phyloP scores from a whole-genome alignment of 169 alveolate genomes.

The Plasmodium chabaudi region DNA sequence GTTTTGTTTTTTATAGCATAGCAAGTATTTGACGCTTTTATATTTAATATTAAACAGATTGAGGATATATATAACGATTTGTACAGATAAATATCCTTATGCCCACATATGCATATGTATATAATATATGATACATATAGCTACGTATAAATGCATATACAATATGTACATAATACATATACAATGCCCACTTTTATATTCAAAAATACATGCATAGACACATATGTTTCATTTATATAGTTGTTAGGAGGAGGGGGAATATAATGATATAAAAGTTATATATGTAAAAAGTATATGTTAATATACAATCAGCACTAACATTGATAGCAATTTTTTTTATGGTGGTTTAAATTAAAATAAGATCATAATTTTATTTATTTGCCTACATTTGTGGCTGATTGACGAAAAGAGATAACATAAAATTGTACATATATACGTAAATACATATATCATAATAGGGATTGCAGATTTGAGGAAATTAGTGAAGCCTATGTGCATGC shows the following conservation, averaged over 20 bases:
- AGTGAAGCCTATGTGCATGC: no score
- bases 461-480: no score
- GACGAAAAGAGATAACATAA: no score
- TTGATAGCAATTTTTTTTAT: not conserved
- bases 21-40: constrained; percentile 14
- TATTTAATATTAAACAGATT: constrained; percentile 5
- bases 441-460: no score
- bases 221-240: constrained; percentile 1
- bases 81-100: not conserved
- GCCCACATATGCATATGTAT: constrained; percentile 2
- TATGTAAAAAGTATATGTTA: constrained; percentile 8
- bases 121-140: no score
- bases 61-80: not conserved
- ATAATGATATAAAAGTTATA: constrained; percentile 8
- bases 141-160: no score
- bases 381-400: no score
- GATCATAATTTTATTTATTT: no score
- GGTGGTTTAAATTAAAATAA: not conserved
- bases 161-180: no score
- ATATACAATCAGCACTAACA: constrained; percentile 4
- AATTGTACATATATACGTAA: no score
- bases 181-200: not conserved
- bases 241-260: constrained; percentile 14
- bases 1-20: constrained; percentile 35
- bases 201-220: not conserved